Base-by-base conservation (phyloP, 2,329 filamentous ascomycete genomes). In the Aciculosporium take region DNA sequence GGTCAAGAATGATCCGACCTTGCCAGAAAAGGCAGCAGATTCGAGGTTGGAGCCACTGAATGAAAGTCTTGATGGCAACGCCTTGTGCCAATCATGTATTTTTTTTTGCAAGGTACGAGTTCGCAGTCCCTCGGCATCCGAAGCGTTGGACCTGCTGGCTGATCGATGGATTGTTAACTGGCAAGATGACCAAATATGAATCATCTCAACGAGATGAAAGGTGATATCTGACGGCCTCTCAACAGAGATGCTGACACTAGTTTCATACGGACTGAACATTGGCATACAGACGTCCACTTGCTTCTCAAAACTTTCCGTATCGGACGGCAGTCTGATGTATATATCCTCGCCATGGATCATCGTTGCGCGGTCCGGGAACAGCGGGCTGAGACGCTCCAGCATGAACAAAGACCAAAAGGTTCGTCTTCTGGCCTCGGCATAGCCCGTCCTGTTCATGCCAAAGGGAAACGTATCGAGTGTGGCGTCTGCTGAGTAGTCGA, bases 361-460 rank as follows among this genome's bases (percentile, higher is more conserved):
- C 37, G 67, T 72, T 6, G 67, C 58, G 2, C 69, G 66, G 2
- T 67, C 63, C 1, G 69, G 68, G 40, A 69, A 76, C 45, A 76
- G 69, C 12, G 72, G 72, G 37, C 74, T 76, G 45, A 80, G 72
- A 37, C 79, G 72, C 59, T 86, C 82, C 56, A 83, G 69, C 49
- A 84, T 62, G 49, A 79, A 83, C 39, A 76, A 71, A 23, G 76
- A 74, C 81, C 81, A 87, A 52, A 84, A 80, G 0, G 79, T 84
- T 42, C 82, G 68, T 47, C 81, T 69, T 45, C 76, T 70, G 50
- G 78, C 79, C 58, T 87, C 82, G 20, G 71, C 69, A 49, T 79
- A 71, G 24, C 72, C 74, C 38, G 60, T 58, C 43, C 65, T 68
- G 49, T 69, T 72, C 47, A 83, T 65, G 17, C 68, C 72, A 51